phyloP scores from a whole-genome alignment of 495 filamentous ascomycete genomes.

The Endocarpon pusillum region DNA sequence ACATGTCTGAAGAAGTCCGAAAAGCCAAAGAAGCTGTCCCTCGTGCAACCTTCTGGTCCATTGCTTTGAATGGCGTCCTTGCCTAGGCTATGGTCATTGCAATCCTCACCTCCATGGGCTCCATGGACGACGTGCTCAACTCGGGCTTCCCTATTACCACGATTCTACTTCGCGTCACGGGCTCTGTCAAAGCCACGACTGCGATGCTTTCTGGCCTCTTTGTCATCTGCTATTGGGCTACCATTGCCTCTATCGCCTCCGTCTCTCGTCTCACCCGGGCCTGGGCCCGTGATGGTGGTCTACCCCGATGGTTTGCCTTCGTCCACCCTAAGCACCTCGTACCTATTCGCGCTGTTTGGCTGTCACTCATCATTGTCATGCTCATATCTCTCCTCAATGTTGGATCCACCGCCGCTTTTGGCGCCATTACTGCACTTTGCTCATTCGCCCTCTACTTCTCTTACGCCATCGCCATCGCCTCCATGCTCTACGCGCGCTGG shows the following conservation, averaged over 20 bases:
- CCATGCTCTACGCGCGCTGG: conserved; percentile 21
- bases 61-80: conserved; percentile 16
- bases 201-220: conserved; percentile 28
- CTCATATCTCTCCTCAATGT: conserved; percentile 39
- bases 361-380: conserved; percentile 28
- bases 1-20: conserved; percentile 26
- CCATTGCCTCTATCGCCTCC: conserved; percentile 15
- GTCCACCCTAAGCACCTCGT: conserved; percentile 19
- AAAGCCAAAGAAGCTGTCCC: conserved; percentile 22
- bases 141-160: conserved; percentile 25
- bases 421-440: conserved; percentile 30
- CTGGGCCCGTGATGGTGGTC: conserved; percentile 25
- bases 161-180: conserved; percentile 26
- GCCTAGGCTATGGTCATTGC: conserved; percentile 24
- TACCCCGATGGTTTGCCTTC: conserved; percentile 14
- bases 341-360: conserved; percentile 28
- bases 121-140: conserved; percentile 14
- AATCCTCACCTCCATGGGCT: conserved; percentile 21
- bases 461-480: conserved; percentile 23
- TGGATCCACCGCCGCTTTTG: conserved; percentile 33
- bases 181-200: conserved; percentile 22
- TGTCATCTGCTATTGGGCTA: conserved; percentile 23
- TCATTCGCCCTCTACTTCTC: conserved; percentile 23
- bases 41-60: conserved; percentile 19
- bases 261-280: conserved; percentile 21